A percentile compares a stretch with the other conserved stretches of the same genome.
phyloP scores from a whole-genome alignment of 2,329 filamentous ascomycete species.

The Aschersonia sp. region DNA sequence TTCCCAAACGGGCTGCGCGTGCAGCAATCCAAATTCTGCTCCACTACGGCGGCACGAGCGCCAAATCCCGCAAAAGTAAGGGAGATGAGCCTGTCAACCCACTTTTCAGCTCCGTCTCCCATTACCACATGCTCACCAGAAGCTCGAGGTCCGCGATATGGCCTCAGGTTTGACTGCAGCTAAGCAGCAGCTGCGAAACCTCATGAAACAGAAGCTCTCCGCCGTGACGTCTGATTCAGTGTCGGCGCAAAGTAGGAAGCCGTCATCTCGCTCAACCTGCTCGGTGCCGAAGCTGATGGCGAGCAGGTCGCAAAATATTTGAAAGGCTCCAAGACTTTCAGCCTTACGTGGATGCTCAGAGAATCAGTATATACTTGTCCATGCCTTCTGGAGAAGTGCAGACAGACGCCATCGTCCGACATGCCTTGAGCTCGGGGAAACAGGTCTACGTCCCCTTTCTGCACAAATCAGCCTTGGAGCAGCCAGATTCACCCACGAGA shows the following conservation, averaged over 20 bases:
- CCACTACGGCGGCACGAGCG: too few relatives aligned
- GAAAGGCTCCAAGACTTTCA: slow-evolving; percentile 49
- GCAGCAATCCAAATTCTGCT: too few relatives aligned
- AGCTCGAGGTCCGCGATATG: background rate
- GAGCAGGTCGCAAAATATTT: slow-evolving; percentile 50
- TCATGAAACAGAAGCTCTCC: slow-evolving; percentile 54
- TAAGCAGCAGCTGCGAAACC: slow-evolving; percentile 61
- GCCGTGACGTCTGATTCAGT: slow-evolving; percentile 47
- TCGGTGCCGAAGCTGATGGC: slow-evolving; percentile 31
- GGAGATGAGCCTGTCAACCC: too few relatives aligned
- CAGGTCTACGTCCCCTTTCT: slow-evolving; percentile 86
- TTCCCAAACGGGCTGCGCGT: too few relatives aligned
- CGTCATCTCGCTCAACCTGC: background rate
- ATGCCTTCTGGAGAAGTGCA: slow-evolving; percentile 84
- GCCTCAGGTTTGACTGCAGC: slow-evolving; percentile 24
- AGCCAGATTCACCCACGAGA: slow-evolving; percentile 37
- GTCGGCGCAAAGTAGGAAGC: slow-evolving; percentile 51
- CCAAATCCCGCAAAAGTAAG: too few relatives aligned
- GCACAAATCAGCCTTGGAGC: slow-evolving; percentile 41
- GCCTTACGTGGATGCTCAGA: slow-evolving; percentile 60
- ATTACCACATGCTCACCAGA: too few relatives aligned
- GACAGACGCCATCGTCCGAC: slow-evolving; percentile 65
- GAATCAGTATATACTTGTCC: slow-evolving; percentile 78
- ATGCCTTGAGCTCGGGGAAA: slow-evolving; percentile 67
- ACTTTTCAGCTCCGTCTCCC: too few relatives aligned